A percentile compares a stretch with the other conserved stretches of the same genome.
These are phyloP conservation scores for Trichosanthes cucumerina DNA, from an alignment of 306 rosid species.

Conservation along the genomic window DNA sequence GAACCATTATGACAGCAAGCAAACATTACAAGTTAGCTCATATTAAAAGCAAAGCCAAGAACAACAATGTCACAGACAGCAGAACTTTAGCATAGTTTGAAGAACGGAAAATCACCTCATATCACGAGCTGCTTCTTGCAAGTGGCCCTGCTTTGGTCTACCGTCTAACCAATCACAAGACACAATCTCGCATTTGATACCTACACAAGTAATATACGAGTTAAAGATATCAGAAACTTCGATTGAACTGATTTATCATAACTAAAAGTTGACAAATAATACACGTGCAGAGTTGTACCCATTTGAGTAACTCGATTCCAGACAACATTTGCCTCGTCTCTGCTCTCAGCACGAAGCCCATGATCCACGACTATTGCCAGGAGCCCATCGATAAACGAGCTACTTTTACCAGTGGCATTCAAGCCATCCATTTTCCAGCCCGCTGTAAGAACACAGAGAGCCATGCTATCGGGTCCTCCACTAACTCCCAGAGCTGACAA, in stretches of 20 bases:
- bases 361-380: conserved; percentile 79
- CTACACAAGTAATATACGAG: conserved; percentile 30
- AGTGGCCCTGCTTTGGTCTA: conserved; percentile 74
- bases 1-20: neutral
- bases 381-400: conserved; percentile 53
- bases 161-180: conserved; percentile 74
- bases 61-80: neutral
- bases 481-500: conserved; percentile 79
- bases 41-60: neutral
- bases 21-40: neutral
- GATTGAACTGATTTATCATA: neutral
- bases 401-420: conserved; percentile 24
- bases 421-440: conserved; percentile 57
- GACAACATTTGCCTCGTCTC: conserved; percentile 63
- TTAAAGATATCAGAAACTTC: conserved; percentile 3
- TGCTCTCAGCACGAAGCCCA: conserved; percentile 86
- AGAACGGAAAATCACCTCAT: conserved; percentile 43
- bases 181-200: conserved; percentile 63
- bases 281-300: conserved; percentile 34
- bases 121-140: conserved; percentile 95
- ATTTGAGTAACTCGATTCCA: conserved; percentile 44
- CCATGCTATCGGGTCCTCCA: conserved; percentile 98
- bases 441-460: conserved; percentile 62
- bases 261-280: conserved; percentile 8
- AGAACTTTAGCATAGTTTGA: neutral